Conservation (phyloP, 2,329 filamentous ascomycete species). For the Ambrosiella cleistominuta region DNA sequence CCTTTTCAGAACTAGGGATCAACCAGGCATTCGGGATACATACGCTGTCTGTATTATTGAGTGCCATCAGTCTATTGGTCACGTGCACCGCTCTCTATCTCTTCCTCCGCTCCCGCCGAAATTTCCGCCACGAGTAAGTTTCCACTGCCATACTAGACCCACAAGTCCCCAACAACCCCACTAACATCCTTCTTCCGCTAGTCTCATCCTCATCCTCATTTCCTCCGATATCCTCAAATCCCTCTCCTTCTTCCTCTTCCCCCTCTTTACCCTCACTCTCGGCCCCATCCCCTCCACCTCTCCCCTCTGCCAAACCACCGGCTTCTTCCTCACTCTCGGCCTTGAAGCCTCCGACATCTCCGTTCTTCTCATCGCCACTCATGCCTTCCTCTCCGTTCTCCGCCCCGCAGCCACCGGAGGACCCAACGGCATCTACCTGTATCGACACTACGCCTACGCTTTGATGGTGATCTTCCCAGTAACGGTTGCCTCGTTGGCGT, state of each 20-base stretch:
- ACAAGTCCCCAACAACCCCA: conserved; percentile 2
- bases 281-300: conserved; percentile 34
- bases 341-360: conserved; percentile 55
- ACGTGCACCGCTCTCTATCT: conserved; percentile 46
- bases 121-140: conserved; percentile 54
- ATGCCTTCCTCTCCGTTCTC: conserved; percentile 57
- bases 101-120: conserved; percentile 56
- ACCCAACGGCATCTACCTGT: conserved; percentile 47
- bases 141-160: not conserved
- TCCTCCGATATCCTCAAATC: conserved; percentile 55
- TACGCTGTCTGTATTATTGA: conserved; percentile 23
- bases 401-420: conserved; percentile 30
- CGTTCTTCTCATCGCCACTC: conserved; percentile 54
- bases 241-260: conserved; percentile 48
- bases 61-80: conserved; percentile 37
- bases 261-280: conserved; percentile 36
- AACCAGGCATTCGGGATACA: conserved; percentile 16
- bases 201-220: conserved; percentile 58
- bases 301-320: conserved; percentile 47
- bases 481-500: conserved; percentile 44
- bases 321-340: conserved; percentile 49
- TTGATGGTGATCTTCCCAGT: conserved; percentile 40
- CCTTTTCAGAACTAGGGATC: not conserved
- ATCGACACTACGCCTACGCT: conserved; percentile 41
- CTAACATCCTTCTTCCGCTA: conserved; percentile 18